Base-by-base conservation (phyloP, 305 asterid genomes). In the Petunia hybrid region DNA sequence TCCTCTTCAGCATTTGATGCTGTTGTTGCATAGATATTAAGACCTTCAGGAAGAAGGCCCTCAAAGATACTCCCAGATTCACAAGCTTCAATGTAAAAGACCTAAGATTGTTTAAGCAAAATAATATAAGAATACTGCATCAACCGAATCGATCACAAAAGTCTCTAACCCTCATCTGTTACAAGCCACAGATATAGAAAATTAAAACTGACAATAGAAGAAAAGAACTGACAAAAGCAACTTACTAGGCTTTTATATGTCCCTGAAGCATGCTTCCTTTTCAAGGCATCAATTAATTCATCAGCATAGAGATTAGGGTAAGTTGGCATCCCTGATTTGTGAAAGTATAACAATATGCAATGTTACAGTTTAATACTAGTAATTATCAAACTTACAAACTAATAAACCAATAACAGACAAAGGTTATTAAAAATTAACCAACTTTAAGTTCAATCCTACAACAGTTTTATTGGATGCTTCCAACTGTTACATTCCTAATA, bases 61-160 rank as follows among this genome's bases (percentile, higher is more conserved):
- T 95, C 99, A 79, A 95, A 95, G 66, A 95, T 90, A 83, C 98
- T 95, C 85, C 99, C 99, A 59, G 98, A 41, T 82, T 95, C 98
- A 80, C 99, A 95, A 80, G 99, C 95, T 85, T 95, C 99, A 9
- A 95, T 82, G 86, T 95, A 95, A 85, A 95, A 90, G 39, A 93
- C 99, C 99, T 95, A n/a, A 46, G 39, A 46, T 61, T 2, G 31
- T 61, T 40, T 12, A 39, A 64, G 51, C 57, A 75, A 38, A 40
- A 22, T 7, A 8, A 39, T 16, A 7, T 7, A 31, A 61, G 40
- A 1, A 3, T 60, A 31, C 10, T 7, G 66, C 40, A 13, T 61
- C 40, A 61, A 61, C 66, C 13, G 13, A 22, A 61, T 31, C 31
- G 14, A 39, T 14, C 40, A 38, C 55, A 56, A 42, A 43, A 35